Evolutionary conservation across 208 protist genomes (phyloP), one percentile per base, ranked within the genome.

Genomic region (Leishmania martiniquensis): DNA sequence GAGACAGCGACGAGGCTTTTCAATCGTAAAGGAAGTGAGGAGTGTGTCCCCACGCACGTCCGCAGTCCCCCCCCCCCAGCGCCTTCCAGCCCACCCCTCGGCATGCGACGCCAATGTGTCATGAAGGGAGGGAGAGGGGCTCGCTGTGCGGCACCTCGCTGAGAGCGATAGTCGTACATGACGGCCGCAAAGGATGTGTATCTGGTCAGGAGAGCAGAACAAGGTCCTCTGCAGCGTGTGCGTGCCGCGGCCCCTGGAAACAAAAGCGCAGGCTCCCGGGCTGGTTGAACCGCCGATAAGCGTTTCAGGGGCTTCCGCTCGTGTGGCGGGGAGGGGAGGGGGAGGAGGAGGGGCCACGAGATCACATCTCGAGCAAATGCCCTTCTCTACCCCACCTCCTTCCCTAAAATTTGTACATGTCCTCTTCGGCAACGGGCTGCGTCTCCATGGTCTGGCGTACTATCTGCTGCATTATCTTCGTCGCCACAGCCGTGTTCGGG

Each of bases 351-450:
- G 42, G 25, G 29, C 10, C 63, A 51, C 25, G 63, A 45, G 22
- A 69, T 4, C 37, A 20, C 4, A 15, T n/a, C 63, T 17, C 32
- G 9, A 10, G n/a, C 1, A 17, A 22, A 49, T 12, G 42, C 25
- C 29, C 22, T 47, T 47, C 42, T 47, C 42, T 25, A 25, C 34
- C 37, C 32, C 39, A 17, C 13, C 20, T 13, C 25, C 42, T 10
- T 69, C 63, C 44, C 86, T 91, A 98, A 85, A 98, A 98, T 73
- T 96, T 91, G 84, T 98, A 98, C 69, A 98, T 87, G 76, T 97
- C 92, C 37, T 88, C 89, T 47, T 95, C 91, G 25, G 91, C 85
- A 20, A 86, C 85, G 5, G 88, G 83, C 66, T 89, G 83, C 0
- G 82, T 75, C 2, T 76, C 77, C 92, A 97, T 97, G 65, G 82